phyloP scores from a whole-genome alignment of 176 grass and related monocot species.

The Rhynchospora tenuis region DNA sequence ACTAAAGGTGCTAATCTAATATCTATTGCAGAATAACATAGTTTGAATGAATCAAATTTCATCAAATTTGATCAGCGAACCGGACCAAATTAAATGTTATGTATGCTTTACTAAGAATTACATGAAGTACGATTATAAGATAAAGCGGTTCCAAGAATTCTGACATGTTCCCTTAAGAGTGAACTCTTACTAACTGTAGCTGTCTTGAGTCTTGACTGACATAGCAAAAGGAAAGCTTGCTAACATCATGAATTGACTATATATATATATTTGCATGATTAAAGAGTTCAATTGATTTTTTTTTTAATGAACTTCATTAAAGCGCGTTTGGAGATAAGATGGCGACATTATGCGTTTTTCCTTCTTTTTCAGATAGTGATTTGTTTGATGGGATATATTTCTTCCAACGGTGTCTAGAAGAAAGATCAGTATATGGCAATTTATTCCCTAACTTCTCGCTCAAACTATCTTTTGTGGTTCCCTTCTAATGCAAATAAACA shows the following conservation, averaged over 20 bases:
- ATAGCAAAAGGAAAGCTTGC: not conserved
- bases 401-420: not conserved
- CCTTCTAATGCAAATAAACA: not conserved
- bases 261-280: not conserved
- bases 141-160: not conserved
- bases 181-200: not conserved
- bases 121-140: not conserved
- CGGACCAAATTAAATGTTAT: not conserved
- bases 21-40: not conserved
- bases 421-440: not conserved
- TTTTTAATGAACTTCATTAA: not conserved
- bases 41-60: not conserved
- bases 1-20: not conserved
- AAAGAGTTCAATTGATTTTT: not conserved
- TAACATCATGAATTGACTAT: not conserved
- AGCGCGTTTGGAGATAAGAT: constrained; percentile 6
- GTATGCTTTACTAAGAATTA: not conserved
- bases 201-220: not conserved
- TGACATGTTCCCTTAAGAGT: not conserved
- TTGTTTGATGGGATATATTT: not conserved
- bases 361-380: not conserved
- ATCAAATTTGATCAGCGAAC: not conserved
- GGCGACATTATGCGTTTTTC: not conserved
- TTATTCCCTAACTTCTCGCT: not conserved
- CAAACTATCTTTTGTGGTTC: not conserved